Conservation (phyloP, 2,329 filamentous ascomycete species). For the Fusarium lyarnte region DNA sequence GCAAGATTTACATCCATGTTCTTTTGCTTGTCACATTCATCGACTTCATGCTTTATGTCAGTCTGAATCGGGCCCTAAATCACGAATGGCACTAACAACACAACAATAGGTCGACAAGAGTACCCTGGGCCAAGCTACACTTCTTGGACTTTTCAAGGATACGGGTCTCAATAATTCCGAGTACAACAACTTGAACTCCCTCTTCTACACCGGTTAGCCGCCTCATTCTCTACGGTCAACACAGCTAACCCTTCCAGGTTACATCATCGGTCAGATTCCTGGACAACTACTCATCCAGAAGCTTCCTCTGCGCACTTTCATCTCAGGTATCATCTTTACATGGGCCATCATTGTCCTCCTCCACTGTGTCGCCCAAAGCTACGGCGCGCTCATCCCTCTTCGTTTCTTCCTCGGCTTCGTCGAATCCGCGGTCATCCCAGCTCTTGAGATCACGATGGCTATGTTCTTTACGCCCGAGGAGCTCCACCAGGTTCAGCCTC, state of each 20-base stretch:
- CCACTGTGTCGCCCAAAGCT: not conserved
- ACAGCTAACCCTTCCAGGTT: not conserved
- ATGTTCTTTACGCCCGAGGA: constrained; percentile 3
- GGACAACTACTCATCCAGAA: constrained; percentile 2
- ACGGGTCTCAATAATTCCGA: not conserved
- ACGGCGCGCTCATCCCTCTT: not conserved
- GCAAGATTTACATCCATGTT: constrained; percentile 1
- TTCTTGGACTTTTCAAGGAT: not conserved
- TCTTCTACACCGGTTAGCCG: not conserved
- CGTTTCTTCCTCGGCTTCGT: constrained; percentile 2
- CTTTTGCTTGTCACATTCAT: not conserved
- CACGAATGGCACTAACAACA: not conserved
- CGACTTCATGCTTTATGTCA: constrained; percentile 3
- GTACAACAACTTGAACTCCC: constrained; percentile 1
- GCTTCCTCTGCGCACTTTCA: not conserved
- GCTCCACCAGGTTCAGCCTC: not conserved
- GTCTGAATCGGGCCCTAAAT: rapidly evolving
- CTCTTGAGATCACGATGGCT: not conserved
- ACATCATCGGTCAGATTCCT: not conserved
- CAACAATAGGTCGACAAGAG: not conserved
- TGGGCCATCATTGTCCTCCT: not conserved
- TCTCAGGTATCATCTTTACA: not conserved
- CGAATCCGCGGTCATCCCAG: not conserved
- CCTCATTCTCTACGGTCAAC: rapidly evolving
- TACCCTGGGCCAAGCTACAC: not conserved